Base-by-base conservation (phyloP, 2,329 filamentous ascomycete species). In the Fusarium agapanthi region DNA sequence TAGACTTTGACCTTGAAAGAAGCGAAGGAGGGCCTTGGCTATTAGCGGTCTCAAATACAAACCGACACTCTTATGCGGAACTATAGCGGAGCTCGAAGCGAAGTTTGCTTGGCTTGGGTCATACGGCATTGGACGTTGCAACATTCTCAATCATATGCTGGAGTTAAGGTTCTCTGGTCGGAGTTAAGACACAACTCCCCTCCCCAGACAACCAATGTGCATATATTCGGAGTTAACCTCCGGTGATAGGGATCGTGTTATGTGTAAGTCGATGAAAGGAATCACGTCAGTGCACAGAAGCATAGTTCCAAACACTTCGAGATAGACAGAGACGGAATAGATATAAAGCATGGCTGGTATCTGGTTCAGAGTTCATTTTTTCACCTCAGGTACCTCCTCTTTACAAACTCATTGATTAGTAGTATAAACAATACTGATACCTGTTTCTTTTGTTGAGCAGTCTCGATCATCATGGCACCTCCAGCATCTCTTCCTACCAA, bases 301-400 rank as follows among this genome's bases (percentile, higher is more conserved):
- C 7, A 38, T 11, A 22, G 1, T 22, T 22, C 2, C 5, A 26
- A 13, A 24, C 3, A 7, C 4, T 18, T 12, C 15, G 4, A 0
- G 15, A 16, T 24, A 15, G 5, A 41, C 9, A 16, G 14, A 24
- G 40, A 12, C 6, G 6, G 41, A 20, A 5, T 16, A 1, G 2
- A 3, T 54, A 54, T 54, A 54, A 54, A 54, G 2, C 1, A 7
- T 3, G 8, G 24, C 20, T 18, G 10, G 8, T 10, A 14, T 5
- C 18, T 28, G 11, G 6, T 4, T 10, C 34, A 5, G 1, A 38
- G 0, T 2, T 1, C 8, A 4, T 15, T 15, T 14, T 15, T 3
- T 6, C 8, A 50, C 0, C n/a, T 5, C 4, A 24, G 1, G 6
- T 6, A 8, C 7, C 47, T 51, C 34, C 5, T 3, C 20, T 53